Conservation (phyloP, 164 flowering plant genomes). For the Berberis vulgaris region DNA sequence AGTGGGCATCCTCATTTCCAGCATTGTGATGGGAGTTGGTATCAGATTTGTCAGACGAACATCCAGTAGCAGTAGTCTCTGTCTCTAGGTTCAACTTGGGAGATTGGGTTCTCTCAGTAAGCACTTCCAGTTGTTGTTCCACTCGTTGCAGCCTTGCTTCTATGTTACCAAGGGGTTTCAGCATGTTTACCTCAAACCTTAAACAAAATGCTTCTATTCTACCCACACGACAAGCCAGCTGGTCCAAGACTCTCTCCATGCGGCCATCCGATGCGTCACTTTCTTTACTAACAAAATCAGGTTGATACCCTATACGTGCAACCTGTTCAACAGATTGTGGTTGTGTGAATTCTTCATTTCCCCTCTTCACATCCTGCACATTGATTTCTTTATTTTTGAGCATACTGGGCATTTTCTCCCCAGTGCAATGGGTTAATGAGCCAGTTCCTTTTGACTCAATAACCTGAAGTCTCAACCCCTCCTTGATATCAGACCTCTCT, state of each 20-base stretch:
- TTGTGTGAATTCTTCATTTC: conserved; percentile 3
- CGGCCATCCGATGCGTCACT: conserved; percentile 9
- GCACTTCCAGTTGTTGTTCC: conserved; percentile 54
- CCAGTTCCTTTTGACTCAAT: conserved; percentile 8
- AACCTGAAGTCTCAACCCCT: conserved; percentile 7
- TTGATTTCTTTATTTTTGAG: conserved; percentile 3
- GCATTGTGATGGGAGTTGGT: conserved; percentile 5
- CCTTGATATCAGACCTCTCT: conserved; percentile 12
- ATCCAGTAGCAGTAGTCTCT: conserved; percentile 21
- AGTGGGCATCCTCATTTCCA: conserved; percentile 3
- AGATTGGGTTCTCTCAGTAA: conserved; percentile 24
- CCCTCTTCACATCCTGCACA: neutral
- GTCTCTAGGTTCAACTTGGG: conserved; percentile 24
- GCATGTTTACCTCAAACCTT: conserved; percentile 73
- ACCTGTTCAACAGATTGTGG: conserved; percentile 3
- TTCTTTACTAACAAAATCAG: conserved; percentile 9
- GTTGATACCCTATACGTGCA: conserved; percentile 16
- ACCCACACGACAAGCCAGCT: conserved; percentile 56
- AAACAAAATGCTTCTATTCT: conserved; percentile 54
- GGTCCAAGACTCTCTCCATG: conserved; percentile 47
- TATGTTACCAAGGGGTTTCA: conserved; percentile 58
- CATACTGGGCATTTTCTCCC: conserved; percentile 6
- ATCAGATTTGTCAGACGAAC: conserved; percentile 5
- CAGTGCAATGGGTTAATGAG: neutral
- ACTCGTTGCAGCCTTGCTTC: conserved; percentile 64